Evolutionary conservation across 2,329 filamentous ascomycete genomes (phyloP).

Genomic region (Ascochyta clinopodiicola): DNA sequence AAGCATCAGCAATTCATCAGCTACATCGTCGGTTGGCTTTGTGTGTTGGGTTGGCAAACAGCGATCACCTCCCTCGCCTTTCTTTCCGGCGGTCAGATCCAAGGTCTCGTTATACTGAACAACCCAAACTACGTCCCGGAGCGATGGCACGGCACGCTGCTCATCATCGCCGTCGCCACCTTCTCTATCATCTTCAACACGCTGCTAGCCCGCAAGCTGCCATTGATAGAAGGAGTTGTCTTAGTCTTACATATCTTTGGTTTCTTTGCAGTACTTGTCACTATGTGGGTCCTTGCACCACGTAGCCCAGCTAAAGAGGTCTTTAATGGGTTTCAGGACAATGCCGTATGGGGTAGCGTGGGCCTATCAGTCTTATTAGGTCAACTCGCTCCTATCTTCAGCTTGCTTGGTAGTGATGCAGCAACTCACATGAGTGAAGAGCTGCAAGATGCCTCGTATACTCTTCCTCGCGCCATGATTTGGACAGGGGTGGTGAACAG

Average conservation of each 20-base stretch:
- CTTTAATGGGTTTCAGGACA: conserved; percentile 35
- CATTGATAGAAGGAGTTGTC: conserved; percentile 55
- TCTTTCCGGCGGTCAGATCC: conserved; percentile 37
- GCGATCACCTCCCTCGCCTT: conserved; percentile 41
- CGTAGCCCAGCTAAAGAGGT: conserved; percentile 30
- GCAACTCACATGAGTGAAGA: too few species aligned
- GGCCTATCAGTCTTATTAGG: conserved; percentile 33
- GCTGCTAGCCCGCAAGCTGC: conserved; percentile 53
- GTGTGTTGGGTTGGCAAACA: conserved; percentile 52
- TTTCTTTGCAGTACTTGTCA: conserved; percentile 56
- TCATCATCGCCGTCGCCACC: conserved; percentile 53
- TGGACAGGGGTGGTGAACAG: too few species aligned
- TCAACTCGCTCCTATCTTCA: conserved; percentile 30
- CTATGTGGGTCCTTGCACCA: conserved; percentile 39
- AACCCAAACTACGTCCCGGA: conserved; percentile 47
- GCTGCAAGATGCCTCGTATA: too few species aligned
- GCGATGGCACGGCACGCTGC: conserved; percentile 58
- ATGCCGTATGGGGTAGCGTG: conserved; percentile 34
- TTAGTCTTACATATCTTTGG: conserved; percentile 58
- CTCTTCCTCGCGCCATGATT: too few species aligned
- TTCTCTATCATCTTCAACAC: conserved; percentile 54
- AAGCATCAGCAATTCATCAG: conserved; percentile 31
- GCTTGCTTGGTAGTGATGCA: conserved; percentile 25
- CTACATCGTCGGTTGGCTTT: conserved; percentile 49
- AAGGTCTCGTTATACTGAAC: conserved; percentile 48